Evolutionary conservation across 139 green algal genomes (phyloP).

Genomic region (Micromonas pusilla): DNA sequence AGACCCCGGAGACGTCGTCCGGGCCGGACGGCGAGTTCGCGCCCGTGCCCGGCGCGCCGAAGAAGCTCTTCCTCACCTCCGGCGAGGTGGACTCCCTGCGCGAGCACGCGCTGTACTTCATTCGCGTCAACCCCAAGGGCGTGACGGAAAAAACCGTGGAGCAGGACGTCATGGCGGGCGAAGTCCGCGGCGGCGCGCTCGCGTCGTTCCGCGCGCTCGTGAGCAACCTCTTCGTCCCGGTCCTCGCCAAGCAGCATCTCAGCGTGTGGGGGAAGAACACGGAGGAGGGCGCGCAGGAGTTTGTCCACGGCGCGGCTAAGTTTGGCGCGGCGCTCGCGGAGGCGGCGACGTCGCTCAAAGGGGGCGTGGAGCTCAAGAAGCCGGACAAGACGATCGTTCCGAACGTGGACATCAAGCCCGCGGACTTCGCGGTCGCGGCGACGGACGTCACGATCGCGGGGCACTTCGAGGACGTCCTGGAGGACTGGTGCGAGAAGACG

Average conservation of each 20-base stretch:
- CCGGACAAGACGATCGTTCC: constrained; percentile 52
- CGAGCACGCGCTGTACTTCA: constrained; percentile 62
- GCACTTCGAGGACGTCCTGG: constrained; percentile 48
- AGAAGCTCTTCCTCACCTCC: constrained; percentile 28
- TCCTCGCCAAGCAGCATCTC: constrained; percentile 64
- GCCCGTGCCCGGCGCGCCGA: neutral
- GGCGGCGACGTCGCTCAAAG: constrained; percentile 52
- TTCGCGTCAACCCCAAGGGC: constrained; percentile 55
- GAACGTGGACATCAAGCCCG: constrained; percentile 52
- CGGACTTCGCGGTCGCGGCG: constrained; percentile 48
- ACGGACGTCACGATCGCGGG: constrained; percentile 42
- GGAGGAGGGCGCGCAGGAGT: constrained; percentile 51
- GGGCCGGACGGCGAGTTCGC: constrained; percentile 31
- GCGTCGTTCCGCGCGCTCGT: constrained; percentile 63
- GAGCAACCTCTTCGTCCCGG: constrained; percentile 68
- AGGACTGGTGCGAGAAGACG: constrained; percentile 57
- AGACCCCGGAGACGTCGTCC: constrained; percentile 22
- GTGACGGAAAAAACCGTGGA: constrained; percentile 60
- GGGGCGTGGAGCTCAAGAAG: constrained; percentile 60
- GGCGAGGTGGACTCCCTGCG: constrained; percentile 30
- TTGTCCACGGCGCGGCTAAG: constrained; percentile 51
- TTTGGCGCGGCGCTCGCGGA: constrained; percentile 63
- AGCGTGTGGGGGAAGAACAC: constrained; percentile 51
- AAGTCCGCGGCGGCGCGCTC: constrained; percentile 48
- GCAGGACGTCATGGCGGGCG: constrained; percentile 44